These are phyloP conservation scores for Salix purpurea DNA, from an alignment of 345 rosid genomes.

Conservation along the genomic window DNA sequence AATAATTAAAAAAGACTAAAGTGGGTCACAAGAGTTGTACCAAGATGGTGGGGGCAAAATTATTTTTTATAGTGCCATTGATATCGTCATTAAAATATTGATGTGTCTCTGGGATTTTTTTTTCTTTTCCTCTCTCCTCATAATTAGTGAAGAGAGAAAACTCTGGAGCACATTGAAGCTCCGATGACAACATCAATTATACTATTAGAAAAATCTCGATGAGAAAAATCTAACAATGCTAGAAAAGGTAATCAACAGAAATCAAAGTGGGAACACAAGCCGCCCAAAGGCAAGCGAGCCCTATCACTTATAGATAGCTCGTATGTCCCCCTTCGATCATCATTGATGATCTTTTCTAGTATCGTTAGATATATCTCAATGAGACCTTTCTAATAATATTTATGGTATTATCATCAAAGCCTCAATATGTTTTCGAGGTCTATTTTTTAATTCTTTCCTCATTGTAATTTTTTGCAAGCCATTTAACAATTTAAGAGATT, in stretches of 20 bases:
- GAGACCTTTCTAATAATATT: rapidly evolving
- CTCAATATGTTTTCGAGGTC: rapidly evolving
- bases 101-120: not conserved
- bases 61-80: too few species aligned
- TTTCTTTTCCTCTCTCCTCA: not conserved
- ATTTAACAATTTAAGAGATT: too few species aligned
- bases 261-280: rapidly evolving
- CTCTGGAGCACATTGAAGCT: rapidly evolving
- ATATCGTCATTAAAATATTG: rapidly evolving
- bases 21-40: rapidly evolving
- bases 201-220: rapidly evolving
- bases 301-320: rapidly evolving
- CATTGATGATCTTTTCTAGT: not conserved
- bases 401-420: rapidly evolving
- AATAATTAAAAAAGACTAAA: too few species aligned
- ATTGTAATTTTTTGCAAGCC: not conserved
- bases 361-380: rapidly evolving
- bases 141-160: not conserved
- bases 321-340: rapidly evolving
- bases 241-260: rapidly evolving
- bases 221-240: rapidly evolving
- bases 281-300: rapidly evolving
- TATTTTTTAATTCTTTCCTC: not conserved
- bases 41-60: rapidly evolving
- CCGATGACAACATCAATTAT: rapidly evolving